Conservation (phyloP, 169 alveolate species). For the Plasmodium gaboni region DNA sequence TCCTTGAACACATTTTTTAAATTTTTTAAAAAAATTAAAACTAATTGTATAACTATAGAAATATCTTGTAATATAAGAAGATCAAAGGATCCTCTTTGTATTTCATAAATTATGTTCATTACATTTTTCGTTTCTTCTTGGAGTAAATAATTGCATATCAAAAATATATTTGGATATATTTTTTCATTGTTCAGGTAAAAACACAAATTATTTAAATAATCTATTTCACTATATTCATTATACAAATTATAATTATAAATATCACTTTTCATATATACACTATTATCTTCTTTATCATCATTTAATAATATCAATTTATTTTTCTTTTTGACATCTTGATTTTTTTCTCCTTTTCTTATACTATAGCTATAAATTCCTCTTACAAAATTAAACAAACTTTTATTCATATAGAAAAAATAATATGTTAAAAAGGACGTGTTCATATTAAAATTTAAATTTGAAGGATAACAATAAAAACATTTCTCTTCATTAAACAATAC, state of each 20-base stretch:
- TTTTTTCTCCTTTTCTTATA: not conserved
- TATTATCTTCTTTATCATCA: conserved; percentile 19
- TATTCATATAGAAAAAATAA: conserved; percentile 40
- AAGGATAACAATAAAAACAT: conserved; percentile 17
- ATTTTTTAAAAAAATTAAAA: conserved; percentile 12
- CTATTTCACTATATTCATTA: conserved; percentile 21
- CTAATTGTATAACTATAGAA: conserved; percentile 44
- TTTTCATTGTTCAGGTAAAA: conserved; percentile 14
- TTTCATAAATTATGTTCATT: conserved; percentile 9
- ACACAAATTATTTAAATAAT: conserved; percentile 1
- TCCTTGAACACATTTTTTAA: conserved; percentile 19
- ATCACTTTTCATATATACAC: conserved; percentile 60
- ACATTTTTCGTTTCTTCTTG: conserved; percentile 50
- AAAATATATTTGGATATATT: conserved; percentile 51
- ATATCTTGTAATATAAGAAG: conserved; percentile 20
- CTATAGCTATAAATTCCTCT: conserved; percentile 8
- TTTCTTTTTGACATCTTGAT: conserved; percentile 4
- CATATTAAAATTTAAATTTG: conserved; percentile 19
- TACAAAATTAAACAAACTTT: conserved; percentile 29
- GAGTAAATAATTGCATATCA: conserved; percentile 44
- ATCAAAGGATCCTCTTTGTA: conserved; percentile 21
- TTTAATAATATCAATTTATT: conserved; percentile 2
- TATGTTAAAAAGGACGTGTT: conserved; percentile 59
- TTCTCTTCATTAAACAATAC: conserved; percentile 28
- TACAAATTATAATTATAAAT: conserved; percentile 35